Evolutionary conservation across 768 basidiomycete species (phyloP), one percentile per base, ranked within the genome.

Genomic region (Astraeus odoratus): DNA sequence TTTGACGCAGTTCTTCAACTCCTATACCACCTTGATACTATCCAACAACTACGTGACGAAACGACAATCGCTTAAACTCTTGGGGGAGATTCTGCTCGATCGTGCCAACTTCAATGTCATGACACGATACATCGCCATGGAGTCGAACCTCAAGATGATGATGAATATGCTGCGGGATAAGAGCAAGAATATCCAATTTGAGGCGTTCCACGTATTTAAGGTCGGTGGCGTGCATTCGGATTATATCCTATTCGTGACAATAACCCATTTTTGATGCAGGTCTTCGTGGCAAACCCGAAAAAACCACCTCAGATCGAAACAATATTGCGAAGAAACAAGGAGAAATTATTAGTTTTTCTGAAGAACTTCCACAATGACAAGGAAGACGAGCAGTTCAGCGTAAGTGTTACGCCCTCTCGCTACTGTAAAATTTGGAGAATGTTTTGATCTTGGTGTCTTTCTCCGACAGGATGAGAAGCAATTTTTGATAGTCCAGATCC

Each of bases 151-250:
- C 51, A 97, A 98, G 83, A 90, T 95, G 85, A 96, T 99, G 91
- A 99, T 99, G 96, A 98, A 98, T 66, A 76, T 98, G 45, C 72
- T 99, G 45, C 78, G 94, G 50, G 92, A 97, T 64, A 96, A 94
- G 78, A 97, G 94, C 77, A 90, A 92, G 75, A 99, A 99, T 66
- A 98, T 99, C 37, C 96, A 99, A 65, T 99, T 98, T 46, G 96
- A 99, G 64, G 95, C 96, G 3, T 99, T 99, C 69, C 96, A 99
- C 58, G 96, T 99, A 30, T 99, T 99, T 79, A 99, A 98, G 80
- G 95, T 92, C 43, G n/a, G 77, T 57, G n/a, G n/a, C 20, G 13
- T 16, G 25, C 25, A 4, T 20, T 19, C 8, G 26, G 15, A 20
- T 10, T 15, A 10, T 10, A n/a, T n/a, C n/a, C n/a, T n/a, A n/a